These are phyloP conservation scores for Yarrowia porcina DNA, from an alignment of 805 yeast species.

Conservation along the genomic window DNA sequence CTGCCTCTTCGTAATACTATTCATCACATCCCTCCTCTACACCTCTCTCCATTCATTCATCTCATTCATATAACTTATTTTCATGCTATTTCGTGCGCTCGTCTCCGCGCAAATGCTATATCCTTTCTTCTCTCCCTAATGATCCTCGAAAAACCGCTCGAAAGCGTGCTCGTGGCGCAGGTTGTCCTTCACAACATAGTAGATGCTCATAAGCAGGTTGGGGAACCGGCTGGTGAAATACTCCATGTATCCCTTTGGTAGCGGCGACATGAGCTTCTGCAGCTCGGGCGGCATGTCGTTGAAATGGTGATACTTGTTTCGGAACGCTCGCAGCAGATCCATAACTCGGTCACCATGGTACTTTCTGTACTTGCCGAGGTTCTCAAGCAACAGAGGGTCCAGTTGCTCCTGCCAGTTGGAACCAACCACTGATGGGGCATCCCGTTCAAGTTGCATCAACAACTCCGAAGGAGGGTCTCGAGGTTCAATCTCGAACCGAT, in stretches of 20 bases:
- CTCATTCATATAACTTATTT: neutral
- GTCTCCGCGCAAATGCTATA: neutral
- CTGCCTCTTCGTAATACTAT: no score
- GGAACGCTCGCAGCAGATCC: slow-evolving; percentile 82
- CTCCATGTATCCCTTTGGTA: slow-evolving; percentile 79
- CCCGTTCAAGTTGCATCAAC: slow-evolving; percentile 52
- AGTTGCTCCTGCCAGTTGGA: slow-evolving; percentile 77
- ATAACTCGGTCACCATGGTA: slow-evolving; percentile 73
- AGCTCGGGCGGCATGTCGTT: slow-evolving; percentile 78
- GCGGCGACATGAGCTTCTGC: slow-evolving; percentile 63
- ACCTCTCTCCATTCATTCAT: neutral
- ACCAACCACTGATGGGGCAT: slow-evolving; percentile 46
- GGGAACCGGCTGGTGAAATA: slow-evolving; percentile 81
- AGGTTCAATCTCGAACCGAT: slow-evolving; percentile 80
- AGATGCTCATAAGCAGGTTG: slow-evolving; percentile 67
- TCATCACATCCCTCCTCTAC: no score
- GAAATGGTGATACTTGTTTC: slow-evolving; percentile 93
- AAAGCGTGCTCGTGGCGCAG: slow-evolving; percentile 64
- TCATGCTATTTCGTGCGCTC: neutral
- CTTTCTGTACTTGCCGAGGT: slow-evolving; percentile 86
- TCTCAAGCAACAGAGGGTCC: slow-evolving; percentile 69
- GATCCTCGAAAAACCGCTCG: slow-evolving; percentile 41
- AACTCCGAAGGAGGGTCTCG: slow-evolving; percentile 73
- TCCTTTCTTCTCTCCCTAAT: neutral
- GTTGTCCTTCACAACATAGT: slow-evolving; percentile 55